Conservation (phyloP, 768 basidiomycete species). For the Kwoniella mangroviensis region DNA sequence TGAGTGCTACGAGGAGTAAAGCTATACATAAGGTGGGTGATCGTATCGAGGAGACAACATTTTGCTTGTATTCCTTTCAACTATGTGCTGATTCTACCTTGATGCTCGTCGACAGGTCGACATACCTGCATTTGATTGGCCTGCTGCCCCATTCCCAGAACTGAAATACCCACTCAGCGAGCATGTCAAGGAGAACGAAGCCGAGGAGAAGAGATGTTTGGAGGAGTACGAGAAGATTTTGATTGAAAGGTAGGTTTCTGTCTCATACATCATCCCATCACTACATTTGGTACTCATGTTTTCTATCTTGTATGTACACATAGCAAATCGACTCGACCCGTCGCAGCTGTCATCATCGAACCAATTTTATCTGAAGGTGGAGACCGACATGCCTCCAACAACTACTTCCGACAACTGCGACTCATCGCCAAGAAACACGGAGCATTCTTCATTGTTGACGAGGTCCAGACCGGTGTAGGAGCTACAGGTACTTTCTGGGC, state of each 20-base stretch:
- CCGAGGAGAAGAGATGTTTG: conserved; percentile 56
- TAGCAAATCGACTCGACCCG: conserved; percentile 54
- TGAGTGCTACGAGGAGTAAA: conserved; percentile 59
- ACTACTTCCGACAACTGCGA: conserved; percentile 58
- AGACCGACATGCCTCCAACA: conserved; percentile 59
- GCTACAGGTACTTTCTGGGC: conserved; percentile 62
- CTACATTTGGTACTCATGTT: neutral
- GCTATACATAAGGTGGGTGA: conserved; percentile 59
- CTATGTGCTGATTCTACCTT: neutral
- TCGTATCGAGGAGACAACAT: neutral
- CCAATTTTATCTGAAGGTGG: conserved; percentile 61
- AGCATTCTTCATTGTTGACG: conserved; percentile 60
- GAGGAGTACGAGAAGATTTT: conserved; percentile 53
- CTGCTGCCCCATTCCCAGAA: conserved; percentile 58
- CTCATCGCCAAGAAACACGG: conserved; percentile 58
- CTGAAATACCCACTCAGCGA: conserved; percentile 60
- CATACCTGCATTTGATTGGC: conserved; percentile 61
- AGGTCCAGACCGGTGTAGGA: conserved; percentile 61
- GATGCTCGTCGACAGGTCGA: conserved; percentile 46
- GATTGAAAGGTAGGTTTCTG: conserved; percentile 41
- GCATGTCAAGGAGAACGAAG: conserved; percentile 56
- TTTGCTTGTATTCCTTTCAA: neutral
- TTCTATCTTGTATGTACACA: neutral
- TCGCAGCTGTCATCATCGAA: conserved; percentile 61
- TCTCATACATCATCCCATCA: neutral